Percentiles rank a stretch among this genome's conserved stretches.
Evolutionary conservation across 441 rosid genomes (phyloP).

Genomic region (Jatropha multifida): DNA sequence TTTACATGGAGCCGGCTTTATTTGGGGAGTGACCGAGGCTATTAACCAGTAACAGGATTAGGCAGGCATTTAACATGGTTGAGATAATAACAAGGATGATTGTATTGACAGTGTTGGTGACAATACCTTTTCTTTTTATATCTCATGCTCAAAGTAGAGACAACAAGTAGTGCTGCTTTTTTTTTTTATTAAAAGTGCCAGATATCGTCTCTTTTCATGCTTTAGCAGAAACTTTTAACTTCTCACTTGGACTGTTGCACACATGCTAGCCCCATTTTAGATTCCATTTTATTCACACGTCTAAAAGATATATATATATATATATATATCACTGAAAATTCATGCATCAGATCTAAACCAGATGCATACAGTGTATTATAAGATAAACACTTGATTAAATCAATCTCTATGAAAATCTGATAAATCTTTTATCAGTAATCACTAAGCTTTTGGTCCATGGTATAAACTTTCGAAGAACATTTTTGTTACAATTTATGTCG

Average conservation of each 20-base stretch:
- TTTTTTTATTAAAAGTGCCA: neutral
- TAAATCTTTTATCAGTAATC: no score
- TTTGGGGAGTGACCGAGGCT: slow-evolving; percentile 9
- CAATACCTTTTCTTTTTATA: neutral
- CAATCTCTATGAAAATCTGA: no score
- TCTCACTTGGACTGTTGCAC: neutral
- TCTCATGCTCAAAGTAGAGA: neutral
- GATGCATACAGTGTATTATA: no score
- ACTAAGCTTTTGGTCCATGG: no score
- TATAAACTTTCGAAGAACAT: no score
- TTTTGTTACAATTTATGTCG: no score
- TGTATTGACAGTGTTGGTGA: neutral
- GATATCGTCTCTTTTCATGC: no score
- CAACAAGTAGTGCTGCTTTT: neutral
- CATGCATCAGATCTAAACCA: no score
- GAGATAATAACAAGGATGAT: slow-evolving; percentile 6
- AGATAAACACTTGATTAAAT: no score
- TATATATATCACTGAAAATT: no score
- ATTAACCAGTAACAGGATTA: neutral
- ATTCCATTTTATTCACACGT: neutral
- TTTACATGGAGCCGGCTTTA: slow-evolving; percentile 10
- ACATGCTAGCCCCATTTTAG: neutral
- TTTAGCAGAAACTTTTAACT: neutral
- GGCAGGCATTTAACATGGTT: neutral
- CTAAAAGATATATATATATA: neutral